Evolutionary conservation across 441 rosid genomes (phyloP).

Genomic region (Aleurites moluccanus): DNA sequence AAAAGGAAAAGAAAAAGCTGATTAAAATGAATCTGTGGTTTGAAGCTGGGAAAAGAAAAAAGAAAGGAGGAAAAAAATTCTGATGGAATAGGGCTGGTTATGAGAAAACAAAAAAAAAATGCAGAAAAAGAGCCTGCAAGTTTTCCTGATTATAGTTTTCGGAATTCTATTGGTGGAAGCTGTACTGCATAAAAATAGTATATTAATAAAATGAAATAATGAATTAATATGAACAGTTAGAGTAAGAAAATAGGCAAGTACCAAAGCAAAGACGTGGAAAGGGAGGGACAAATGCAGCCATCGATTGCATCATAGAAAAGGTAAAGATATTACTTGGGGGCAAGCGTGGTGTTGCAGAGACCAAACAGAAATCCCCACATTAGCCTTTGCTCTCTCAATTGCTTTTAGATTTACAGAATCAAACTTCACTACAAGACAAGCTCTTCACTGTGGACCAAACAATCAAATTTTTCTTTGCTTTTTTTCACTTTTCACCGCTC

Average conservation of each 20-base stretch:
- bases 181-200: conserved; percentile 18
- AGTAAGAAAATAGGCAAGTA: conserved; percentile 25
- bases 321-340: conserved; percentile 45
- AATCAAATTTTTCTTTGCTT: not conserved
- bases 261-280: conserved; percentile 31
- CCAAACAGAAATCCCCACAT: conserved; percentile 26
- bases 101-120: not conserved
- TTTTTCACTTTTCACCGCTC: conserved; percentile 11
- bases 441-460: conserved; percentile 25
- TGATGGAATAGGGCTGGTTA: not conserved
- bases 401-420: conserved; percentile 14
- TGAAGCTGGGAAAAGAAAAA: not conserved
- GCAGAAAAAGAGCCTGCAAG: not conserved
- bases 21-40: not conserved
- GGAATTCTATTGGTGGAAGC: conserved; percentile 31
- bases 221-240: conserved; percentile 9
- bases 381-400: not conserved
- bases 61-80: not conserved
- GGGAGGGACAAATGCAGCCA: conserved; percentile 32
- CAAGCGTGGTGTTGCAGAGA: conserved; percentile 43
- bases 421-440: conserved; percentile 36
- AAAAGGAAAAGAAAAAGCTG: not conserved
- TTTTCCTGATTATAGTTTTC: conserved; percentile 5
- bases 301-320: conserved; percentile 50
- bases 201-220: not conserved